Percentiles rank a stretch among this genome's conserved stretches.
Conservation (phyloP, 1,284 basidiomycete genomes). For the Psilocybe mexicana region DNA sequence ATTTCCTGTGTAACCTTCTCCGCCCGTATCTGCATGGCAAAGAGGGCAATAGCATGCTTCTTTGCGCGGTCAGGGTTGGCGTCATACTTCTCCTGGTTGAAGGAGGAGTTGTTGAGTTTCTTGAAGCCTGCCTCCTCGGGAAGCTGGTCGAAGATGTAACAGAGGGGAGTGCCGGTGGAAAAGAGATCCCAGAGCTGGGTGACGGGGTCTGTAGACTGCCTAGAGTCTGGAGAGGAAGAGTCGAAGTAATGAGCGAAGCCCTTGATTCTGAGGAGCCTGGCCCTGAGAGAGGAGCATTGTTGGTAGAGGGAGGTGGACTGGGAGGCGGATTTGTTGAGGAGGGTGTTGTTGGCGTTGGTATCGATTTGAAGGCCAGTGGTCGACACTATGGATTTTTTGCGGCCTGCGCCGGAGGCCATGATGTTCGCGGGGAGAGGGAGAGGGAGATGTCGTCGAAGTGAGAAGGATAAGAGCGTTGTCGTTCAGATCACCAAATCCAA, state of each 20-base stretch:
- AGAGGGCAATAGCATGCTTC: constrained; percentile 79
- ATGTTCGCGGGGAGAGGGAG: constrained; percentile 28
- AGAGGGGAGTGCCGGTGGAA: constrained; percentile 90
- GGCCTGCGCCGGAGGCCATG: constrained; percentile 72
- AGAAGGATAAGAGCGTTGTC: constrained; percentile 9
- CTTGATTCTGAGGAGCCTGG: constrained; percentile 73
- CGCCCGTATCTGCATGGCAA: constrained; percentile 68
- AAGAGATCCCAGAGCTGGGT: constrained; percentile 94
- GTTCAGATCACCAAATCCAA: constrained; percentile 12
- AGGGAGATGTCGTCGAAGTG: constrained; percentile 16
- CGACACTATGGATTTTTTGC: constrained; percentile 81
- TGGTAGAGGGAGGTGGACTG: constrained; percentile 85
- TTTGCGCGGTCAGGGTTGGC: constrained; percentile 73
- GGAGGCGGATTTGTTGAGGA: constrained; percentile 83
- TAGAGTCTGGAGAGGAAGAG: constrained; percentile 56
- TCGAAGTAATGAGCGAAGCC: constrained; percentile 72
- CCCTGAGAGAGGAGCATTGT: constrained; percentile 77
- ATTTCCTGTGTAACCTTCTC: constrained; percentile 51
- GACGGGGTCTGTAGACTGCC: constrained; percentile 83
- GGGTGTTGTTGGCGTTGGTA: constrained; percentile 74
- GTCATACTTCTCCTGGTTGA: constrained; percentile 60
- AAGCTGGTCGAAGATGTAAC: constrained; percentile 93
- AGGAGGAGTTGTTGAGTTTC: constrained; percentile 70
- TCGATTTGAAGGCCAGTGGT: constrained; percentile 68
- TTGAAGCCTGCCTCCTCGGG: constrained; percentile 58